Evolutionary conservation across 345 rosid genomes (phyloP).

Genomic region (Acer campestre): DNA sequence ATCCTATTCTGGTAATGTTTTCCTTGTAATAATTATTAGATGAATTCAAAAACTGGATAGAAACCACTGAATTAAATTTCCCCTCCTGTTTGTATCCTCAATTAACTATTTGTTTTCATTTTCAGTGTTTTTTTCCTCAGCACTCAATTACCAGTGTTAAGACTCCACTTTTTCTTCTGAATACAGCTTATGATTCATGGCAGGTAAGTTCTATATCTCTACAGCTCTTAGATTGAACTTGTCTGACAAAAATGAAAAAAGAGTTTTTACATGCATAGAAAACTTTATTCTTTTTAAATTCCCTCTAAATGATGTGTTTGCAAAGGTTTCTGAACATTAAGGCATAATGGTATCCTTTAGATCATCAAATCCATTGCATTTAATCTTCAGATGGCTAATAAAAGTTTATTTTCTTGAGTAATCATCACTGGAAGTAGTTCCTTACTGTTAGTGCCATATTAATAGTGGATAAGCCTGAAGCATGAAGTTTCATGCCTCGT

Average conservation of each 20-base stretch:
- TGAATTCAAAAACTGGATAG: not conserved
- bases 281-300: not conserved
- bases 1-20: slow-evolving; percentile 45
- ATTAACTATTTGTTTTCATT: slow-evolving; percentile 1
- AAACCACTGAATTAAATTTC: not conserved
- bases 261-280: not conserved
- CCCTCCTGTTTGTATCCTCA: not conserved
- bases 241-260: not conserved
- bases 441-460: not conserved
- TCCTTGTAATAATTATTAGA: not conserved
- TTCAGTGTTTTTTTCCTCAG: slow-evolving; percentile 66
- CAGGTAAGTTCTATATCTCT: slow-evolving; percentile 38
- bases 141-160: slow-evolving; percentile 38
- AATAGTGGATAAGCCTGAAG: not conserved
- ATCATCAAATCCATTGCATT: not conserved
- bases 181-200: slow-evolving; percentile 64
- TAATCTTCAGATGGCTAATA: not conserved
- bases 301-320: not conserved
- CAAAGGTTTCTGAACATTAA: not conserved
- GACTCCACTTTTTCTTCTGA: slow-evolving; percentile 50
- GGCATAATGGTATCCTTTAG: not conserved
- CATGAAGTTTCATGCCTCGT: not conserved
- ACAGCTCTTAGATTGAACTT: not conserved
- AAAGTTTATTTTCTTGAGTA: not conserved
- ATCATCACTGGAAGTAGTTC: not conserved